Conservation (phyloP, 2,329 filamentous ascomycete genomes). For the Pyrenochaeta sp. region DNA sequence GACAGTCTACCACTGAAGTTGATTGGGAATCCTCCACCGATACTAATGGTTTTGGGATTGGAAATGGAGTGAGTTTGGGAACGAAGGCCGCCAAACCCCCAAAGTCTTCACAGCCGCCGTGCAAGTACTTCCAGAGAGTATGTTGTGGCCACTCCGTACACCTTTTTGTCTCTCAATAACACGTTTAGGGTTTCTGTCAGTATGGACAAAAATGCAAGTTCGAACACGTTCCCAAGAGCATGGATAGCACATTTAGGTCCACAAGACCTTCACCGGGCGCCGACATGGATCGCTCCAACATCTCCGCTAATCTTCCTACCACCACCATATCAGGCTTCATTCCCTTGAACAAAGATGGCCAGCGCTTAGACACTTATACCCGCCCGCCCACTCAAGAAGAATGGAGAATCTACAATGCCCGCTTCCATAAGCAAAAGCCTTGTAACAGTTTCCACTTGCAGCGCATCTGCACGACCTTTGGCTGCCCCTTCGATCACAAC, state of each 20-base stretch:
- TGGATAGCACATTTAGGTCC: not conserved
- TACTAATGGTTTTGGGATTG: slow-evolving; percentile 14
- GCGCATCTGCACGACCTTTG: slow-evolving; percentile 44
- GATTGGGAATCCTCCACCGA: slow-evolving; percentile 3
- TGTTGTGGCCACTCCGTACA: not conserved
- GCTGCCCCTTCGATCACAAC: slow-evolving; percentile 58
- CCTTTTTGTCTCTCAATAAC: slow-evolving; percentile 6
- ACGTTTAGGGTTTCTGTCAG: slow-evolving; percentile 29
- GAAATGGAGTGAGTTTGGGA: slow-evolving; percentile 10
- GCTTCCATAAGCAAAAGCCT: slow-evolving; percentile 50
- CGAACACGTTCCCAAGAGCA: slow-evolving; percentile 16
- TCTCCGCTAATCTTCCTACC: slow-evolving; percentile 26
- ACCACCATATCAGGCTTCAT: slow-evolving; percentile 41
- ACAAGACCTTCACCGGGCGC: not conserved
- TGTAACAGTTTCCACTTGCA: slow-evolving; percentile 61
- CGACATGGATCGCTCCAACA: slow-evolving; percentile 16
- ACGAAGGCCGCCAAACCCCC: slow-evolving; percentile 5
- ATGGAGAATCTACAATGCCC: slow-evolving; percentile 50
- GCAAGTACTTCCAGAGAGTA: slow-evolving; percentile 39
- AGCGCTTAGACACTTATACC: slow-evolving; percentile 59
- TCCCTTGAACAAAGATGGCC: slow-evolving; percentile 56
- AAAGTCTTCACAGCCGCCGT: slow-evolving; percentile 6
- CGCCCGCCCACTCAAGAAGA: slow-evolving; percentile 49
- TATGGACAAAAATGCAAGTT: slow-evolving; percentile 34
- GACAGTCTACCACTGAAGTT: slow-evolving; percentile 9